Evolutionary conservation across 345 rosid genomes (phyloP).

Genomic region (Pugionium cornutum): DNA sequence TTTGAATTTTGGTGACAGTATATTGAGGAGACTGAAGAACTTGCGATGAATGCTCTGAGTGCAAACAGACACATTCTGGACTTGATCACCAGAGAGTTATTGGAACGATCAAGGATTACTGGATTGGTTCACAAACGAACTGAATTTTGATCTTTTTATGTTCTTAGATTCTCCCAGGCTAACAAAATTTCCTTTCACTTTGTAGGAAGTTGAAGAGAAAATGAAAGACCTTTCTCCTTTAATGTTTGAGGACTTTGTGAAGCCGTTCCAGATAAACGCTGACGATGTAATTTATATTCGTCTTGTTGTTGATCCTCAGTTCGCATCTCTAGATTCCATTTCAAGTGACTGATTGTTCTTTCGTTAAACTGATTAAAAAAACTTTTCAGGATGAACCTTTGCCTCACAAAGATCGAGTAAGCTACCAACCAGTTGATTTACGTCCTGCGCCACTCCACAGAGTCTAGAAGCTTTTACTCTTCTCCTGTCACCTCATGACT

Average conservation of each 20-base stretch:
- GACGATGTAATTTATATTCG: slow-evolving; percentile 54
- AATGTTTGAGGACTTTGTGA: slow-evolving; percentile 87
- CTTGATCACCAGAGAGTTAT: slow-evolving; percentile 61
- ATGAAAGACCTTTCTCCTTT: slow-evolving; percentile 64
- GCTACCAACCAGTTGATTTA: slow-evolving; percentile 72
- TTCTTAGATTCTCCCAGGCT: not conserved
- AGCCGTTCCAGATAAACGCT: slow-evolving; percentile 73
- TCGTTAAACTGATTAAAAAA: slow-evolving; percentile 8
- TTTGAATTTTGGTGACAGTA: slow-evolving; percentile 59
- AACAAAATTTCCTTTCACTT: slow-evolving; percentile 18
- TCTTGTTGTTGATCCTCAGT: slow-evolving; percentile 20
- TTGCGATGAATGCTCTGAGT: slow-evolving; percentile 77
- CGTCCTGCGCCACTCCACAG: slow-evolving; percentile 84
- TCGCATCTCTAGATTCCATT: slow-evolving; percentile 6
- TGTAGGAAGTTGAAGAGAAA: slow-evolving; percentile 78
- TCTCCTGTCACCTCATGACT: not conserved
- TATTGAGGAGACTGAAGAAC: slow-evolving; percentile 90
- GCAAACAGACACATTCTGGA: slow-evolving; percentile 75
- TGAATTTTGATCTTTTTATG: slow-evolving; percentile 7
- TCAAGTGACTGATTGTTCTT: no score
- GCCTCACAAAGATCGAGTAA: slow-evolving; percentile 63
- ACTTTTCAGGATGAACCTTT: slow-evolving; percentile 65
- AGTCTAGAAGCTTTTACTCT: slow-evolving; percentile 38
- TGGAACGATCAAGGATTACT: slow-evolving; percentile 82
- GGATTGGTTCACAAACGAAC: slow-evolving; percentile 60